phyloP scores from a whole-genome alignment of 371 early-diverging fungal genomes.

The Rhizomucor miehei region DNA sequence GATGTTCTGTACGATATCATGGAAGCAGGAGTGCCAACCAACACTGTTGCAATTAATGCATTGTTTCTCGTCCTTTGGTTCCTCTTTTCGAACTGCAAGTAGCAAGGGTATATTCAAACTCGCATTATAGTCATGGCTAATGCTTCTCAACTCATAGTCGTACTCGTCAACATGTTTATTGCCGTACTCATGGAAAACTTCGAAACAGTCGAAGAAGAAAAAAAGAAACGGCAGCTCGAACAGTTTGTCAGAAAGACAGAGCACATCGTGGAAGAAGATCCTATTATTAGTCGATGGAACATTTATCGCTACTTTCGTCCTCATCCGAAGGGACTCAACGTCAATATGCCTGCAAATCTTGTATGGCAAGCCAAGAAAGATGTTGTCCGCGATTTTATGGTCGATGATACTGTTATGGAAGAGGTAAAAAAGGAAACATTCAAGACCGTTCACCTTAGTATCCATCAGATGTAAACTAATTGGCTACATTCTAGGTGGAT shows the following conservation, averaged over 20 bases:
- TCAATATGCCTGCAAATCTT: conserved; percentile 37
- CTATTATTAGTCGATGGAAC: conserved; percentile 50
- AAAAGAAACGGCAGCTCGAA: conserved; percentile 52
- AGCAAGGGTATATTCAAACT: neutral
- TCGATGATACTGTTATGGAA: conserved; percentile 2
- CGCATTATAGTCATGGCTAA: neutral
- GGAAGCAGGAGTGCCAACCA: conserved; percentile 32
- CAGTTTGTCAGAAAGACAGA: conserved; percentile 46
- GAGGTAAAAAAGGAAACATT: too few relatives aligned
- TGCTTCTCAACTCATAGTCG: conserved; percentile 25
- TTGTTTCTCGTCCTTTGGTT: conserved; percentile 61
- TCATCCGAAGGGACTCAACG: conserved; percentile 42
- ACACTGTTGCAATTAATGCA: conserved; percentile 46
- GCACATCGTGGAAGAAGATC: conserved; percentile 19
- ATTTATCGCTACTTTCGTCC: conserved; percentile 53
- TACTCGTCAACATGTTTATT: conserved; percentile 64
- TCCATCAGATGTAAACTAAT: too few relatives aligned
- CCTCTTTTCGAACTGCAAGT: conserved; percentile 66
- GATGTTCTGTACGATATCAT: conserved; percentile 57
- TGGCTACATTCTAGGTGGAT: too few relatives aligned
- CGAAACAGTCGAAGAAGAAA: conserved; percentile 60
- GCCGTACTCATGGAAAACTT: conserved; percentile 70
- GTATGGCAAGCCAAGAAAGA: conserved; percentile 49
- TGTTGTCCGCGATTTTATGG: conserved; percentile 50
- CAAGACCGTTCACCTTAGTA: too few relatives aligned